These are phyloP conservation scores for Ehretia macrophylla DNA, from an alignment of 257 asterid species.

Conservation along the genomic window DNA sequence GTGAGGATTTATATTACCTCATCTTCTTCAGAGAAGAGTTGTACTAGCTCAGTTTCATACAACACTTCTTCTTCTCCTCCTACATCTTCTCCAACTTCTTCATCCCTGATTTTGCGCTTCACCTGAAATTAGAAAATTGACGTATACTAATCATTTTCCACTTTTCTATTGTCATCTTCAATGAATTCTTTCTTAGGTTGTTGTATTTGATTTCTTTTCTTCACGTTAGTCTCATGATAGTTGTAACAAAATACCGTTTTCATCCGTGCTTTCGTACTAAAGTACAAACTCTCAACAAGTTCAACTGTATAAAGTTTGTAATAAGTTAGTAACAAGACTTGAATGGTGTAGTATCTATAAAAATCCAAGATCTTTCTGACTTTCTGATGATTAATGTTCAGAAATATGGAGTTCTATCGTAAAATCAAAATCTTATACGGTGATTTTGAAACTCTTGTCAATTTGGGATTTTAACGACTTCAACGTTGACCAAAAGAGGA, in stretches of 20 bases:
- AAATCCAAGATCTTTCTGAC: too few relatives aligned
- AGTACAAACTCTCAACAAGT: background rate
- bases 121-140: slow-evolving; percentile 34
- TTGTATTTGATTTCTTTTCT: slow-evolving; percentile 29
- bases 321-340: too few relatives aligned
- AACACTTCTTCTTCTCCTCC: slow-evolving; percentile 45
- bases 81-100: slow-evolving; percentile 20
- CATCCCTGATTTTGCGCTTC: slow-evolving; percentile 35
- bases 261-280: slow-evolving; percentile 24
- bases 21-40: slow-evolving; percentile 74
- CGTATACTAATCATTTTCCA: background rate
- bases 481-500: too few relatives aligned
- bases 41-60: slow-evolving; percentile 65
- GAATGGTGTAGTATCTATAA: too few relatives aligned
- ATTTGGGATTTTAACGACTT: too few relatives aligned
- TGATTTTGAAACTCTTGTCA: too few relatives aligned
- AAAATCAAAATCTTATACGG: too few relatives aligned
- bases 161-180: background rate
- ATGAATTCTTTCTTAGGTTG: slow-evolving; percentile 31
- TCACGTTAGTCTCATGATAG: slow-evolving; percentile 49
- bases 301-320: too few relatives aligned
- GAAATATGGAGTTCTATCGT: too few relatives aligned
- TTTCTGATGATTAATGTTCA: too few relatives aligned
- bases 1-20: slow-evolving; percentile 39
- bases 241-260: slow-evolving; percentile 19